Base-by-base conservation (phyloP, 129 eudicot species). In the Escallonia rubra region DNA sequence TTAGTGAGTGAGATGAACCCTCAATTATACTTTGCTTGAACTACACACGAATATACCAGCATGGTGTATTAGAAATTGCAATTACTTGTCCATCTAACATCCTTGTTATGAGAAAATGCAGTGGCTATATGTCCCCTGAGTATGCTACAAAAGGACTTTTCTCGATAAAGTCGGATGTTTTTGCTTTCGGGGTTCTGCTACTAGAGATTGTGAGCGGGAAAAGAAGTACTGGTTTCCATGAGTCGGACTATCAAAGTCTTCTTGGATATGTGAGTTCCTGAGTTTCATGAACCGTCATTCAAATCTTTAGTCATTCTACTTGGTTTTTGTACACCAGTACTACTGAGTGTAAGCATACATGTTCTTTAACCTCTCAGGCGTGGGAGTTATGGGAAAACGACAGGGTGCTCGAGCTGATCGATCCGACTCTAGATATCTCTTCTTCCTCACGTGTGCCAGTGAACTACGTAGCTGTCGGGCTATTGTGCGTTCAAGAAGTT, bases 201-300 rank as follows among this genome's bases (percentile, higher is more conserved):
- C 57, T 75, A 23, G 79, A 74, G 64, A 74, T 74, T 3, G n/a
- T 74, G 15, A 74, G 68, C 41, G 78, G 78, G 61, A 74, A 59
- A 61, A 74, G 48, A 67, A 74, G 14, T 61, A 67, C 62, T 4
- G 59, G 52, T 13, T 67, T 66, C 7, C 68, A 53, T 66, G 14
- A 15, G 49, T 41, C 54, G 2, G 55, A 52, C 55, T 64, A 46
- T 44, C 47, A 43, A 44, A 58, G 49, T 50, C 73, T 74, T 42
- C 57, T 66, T 43, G 59, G 61, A 43, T 67, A 66, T 43, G 73
- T 58, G 46, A 54, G 79, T 66, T 60, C 38, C 42, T 40, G 46
- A 59, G 3, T 57, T 57, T 63, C 38, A 7, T 11, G 10, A 41
- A 4, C 34, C 34, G 34, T 23, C 34, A 23, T 23, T 23, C 34